A percentile compares a stretch with the other conserved stretches of the same genome.
Conservation (phyloP, 2,329 filamentous ascomycete species). For the Colletotrichum tropicicola region DNA sequence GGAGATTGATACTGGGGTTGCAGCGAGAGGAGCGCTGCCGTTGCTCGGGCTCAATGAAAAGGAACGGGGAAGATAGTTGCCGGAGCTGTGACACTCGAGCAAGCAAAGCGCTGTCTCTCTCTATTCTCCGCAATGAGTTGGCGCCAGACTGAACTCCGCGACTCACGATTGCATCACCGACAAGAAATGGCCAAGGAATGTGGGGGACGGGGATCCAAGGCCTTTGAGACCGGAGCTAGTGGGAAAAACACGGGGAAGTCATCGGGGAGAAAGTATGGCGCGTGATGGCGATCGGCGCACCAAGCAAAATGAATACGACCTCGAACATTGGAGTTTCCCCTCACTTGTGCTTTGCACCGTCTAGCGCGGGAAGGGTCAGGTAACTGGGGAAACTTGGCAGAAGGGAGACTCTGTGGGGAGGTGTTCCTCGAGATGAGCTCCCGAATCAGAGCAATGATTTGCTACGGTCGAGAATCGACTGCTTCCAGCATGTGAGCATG, state of each 20-base stretch:
- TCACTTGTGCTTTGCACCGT: constrained; percentile 7
- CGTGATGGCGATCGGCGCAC: constrained; percentile 4
- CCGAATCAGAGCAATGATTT: background rate
- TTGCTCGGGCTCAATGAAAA: background rate
- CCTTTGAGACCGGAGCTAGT: background rate
- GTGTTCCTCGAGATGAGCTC: background rate
- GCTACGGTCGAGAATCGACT: background rate
- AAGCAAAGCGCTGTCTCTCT: background rate
- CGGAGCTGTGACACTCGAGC: background rate
- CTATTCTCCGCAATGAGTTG: background rate
- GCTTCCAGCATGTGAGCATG: constrained; percentile 20
- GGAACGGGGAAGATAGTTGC: background rate
- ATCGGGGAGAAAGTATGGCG: background rate
- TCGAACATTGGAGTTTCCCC: constrained; percentile 5
- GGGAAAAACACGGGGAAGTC: background rate
- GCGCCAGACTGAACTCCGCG: background rate
- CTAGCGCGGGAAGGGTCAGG: background rate
- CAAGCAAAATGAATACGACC: constrained; percentile 1
- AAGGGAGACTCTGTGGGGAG: background rate
- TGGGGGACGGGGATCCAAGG: background rate
- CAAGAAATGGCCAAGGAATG: background rate
- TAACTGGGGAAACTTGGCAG: background rate
- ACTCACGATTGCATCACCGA: constrained; percentile 9
- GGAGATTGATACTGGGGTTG: background rate
- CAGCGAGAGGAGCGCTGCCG: background rate